Base-by-base conservation (phyloP, 768 basidiomycete species). In the Kwoniella newhampshirensis region DNA sequence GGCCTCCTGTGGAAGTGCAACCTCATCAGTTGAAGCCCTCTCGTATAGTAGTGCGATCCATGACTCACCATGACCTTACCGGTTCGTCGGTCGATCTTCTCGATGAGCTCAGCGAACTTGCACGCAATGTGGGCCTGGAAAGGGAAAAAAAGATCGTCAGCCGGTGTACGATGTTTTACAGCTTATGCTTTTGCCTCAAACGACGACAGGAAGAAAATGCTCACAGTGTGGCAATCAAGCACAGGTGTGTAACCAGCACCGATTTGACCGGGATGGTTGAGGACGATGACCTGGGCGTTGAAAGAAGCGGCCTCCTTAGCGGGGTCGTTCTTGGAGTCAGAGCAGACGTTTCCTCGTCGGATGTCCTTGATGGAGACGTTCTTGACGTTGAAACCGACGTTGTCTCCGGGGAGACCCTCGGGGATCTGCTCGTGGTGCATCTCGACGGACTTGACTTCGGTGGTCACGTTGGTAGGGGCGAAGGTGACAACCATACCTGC, bases 331-430 rank as follows among this genome's bases (percentile, higher is more conserved):
- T 99, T 99, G 73, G 93, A 91, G 86, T 99, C 96, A 67, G 92
- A 96, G 77, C 89, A 90, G 71, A 98, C 96, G 81, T 98, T 97
- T 62, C 96, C 96, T 83, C 96, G 91, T 76, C 96, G 92, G 75
- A 98, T 98, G 83, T 99, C 96, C 86, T 99, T 99, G 79, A 99
- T 94, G 61, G 96, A 98, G 45, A 99, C 96, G 89, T 96, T 96
- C 87, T 93, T 94, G 83, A 93, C 88, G 86, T 96, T 96, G 86
- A 96, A 98, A 68, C 91, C 75, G 77, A 99, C 94, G 80, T 99
- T 99, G 85, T 99, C 96, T 83, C 96, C 96, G 60, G 96, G 96
- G 63, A 82, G 66, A 81, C 94, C 96, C 80, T 89, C 83, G 78
- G 82, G 86, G 79, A 99, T 92, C 81, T 93, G 91, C 63, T 75